Percentiles rank a stretch among this genome's conserved stretches.
phyloP scores from a whole-genome alignment of 495 filamentous ascomycete genomes.

The Neurospora sublineolata region DNA sequence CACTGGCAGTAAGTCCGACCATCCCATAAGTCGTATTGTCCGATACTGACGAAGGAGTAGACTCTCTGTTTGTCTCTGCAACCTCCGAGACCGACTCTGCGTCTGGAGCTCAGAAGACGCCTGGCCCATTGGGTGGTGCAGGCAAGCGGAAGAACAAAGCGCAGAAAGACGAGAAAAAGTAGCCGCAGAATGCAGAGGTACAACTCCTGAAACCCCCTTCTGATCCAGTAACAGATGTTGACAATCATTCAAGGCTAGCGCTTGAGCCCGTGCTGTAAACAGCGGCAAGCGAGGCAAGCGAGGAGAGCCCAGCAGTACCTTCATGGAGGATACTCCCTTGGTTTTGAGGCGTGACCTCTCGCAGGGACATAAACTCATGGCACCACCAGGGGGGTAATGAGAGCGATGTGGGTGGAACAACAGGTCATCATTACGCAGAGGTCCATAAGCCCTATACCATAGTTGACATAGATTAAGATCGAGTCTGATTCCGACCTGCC shows the following conservation, averaged over 20 bases:
- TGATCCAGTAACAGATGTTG: background rate
- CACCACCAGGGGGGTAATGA: background rate
- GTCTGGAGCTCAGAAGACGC: background rate
- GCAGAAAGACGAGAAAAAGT: background rate
- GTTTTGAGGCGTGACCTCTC: background rate
- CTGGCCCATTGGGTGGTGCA: background rate
- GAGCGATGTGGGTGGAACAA: background rate
- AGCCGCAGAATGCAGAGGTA: background rate
- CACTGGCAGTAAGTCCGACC: constrained; percentile 1
- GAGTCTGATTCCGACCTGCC: background rate
- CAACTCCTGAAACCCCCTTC: background rate
- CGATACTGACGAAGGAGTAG: constrained; percentile 6
- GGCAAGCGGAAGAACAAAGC: background rate
- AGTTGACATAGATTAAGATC: background rate
- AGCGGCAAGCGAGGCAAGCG: background rate
- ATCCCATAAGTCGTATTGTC: background rate
- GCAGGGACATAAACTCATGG: background rate
- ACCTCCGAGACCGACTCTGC: background rate
- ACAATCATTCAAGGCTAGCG: background rate
- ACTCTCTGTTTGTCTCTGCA: background rate
- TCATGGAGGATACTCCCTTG: background rate
- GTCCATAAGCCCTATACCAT: background rate
- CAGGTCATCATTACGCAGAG: background rate
- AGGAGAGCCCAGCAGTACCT: background rate
- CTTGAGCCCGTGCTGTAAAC: background rate